Conservation (phyloP, 2,329 filamentous ascomycete genomes). For the Graphilbum ipis-grandicollis region DNA sequence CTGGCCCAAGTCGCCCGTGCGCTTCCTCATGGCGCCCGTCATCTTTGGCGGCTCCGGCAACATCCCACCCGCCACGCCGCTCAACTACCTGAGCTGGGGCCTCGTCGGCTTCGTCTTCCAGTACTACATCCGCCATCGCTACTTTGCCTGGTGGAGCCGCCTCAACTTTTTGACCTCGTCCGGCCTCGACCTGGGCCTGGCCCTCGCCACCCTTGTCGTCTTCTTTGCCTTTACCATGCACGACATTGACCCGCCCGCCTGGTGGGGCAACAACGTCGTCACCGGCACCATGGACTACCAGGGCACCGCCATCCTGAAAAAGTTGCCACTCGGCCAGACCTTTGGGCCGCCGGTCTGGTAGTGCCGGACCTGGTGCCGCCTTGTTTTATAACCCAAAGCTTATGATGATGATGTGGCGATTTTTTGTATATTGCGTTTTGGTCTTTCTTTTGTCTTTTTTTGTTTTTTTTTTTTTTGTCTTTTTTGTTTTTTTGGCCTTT, state of each 20-base stretch:
- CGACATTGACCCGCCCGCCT: conserved; percentile 40
- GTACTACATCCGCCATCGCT: conserved; percentile 43
- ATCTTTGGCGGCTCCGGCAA: conserved; percentile 41
- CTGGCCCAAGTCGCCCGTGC: conserved; percentile 31
- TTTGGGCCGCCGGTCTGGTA: conserved; percentile 45
- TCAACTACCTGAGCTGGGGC: conserved; percentile 62
- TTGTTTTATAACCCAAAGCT: too few relatives aligned
- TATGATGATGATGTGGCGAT: too few relatives aligned
- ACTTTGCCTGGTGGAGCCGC: conserved; percentile 55
- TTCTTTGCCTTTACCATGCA: conserved; percentile 54
- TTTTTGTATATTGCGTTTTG: too few relatives aligned
- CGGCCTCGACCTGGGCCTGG: conserved; percentile 51
- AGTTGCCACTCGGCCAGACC: conserved; percentile 32
- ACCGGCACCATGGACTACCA: conserved; percentile 42
- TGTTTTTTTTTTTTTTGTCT: too few relatives aligned
- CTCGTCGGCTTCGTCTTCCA: conserved; percentile 57
- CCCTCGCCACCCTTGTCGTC: conserved; percentile 48
- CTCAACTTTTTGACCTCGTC: conserved; percentile 59
- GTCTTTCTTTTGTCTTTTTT: too few relatives aligned
- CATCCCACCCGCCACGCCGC: conserved; percentile 50
- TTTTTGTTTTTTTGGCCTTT: too few relatives aligned
- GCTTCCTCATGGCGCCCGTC: conserved; percentile 41
- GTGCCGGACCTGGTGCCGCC: too few relatives aligned
- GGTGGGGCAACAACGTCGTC: conserved; percentile 52
- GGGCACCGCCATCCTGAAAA: conserved; percentile 39